Base-by-base conservation (phyloP, 768 basidiomycete genomes). In the Lyophyllum semitale region DNA sequence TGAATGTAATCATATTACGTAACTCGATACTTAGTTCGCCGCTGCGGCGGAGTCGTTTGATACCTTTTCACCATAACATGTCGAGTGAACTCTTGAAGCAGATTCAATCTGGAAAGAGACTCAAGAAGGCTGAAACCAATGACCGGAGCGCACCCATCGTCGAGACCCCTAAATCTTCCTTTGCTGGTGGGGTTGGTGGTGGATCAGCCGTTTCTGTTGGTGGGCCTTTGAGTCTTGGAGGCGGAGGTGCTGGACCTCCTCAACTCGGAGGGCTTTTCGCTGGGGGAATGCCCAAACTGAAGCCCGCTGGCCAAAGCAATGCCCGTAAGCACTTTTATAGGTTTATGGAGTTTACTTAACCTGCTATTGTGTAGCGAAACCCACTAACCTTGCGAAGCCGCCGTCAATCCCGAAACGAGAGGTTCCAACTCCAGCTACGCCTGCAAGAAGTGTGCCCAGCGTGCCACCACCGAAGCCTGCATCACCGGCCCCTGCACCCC, bases 221-320 rank as follows among this genome's bases (percentile, higher is more conserved):
- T 55, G 59, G 71, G 20, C 62, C 61, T 13, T 49, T 63, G 25
- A 43, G 59, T 59, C 22, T 57, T 32, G 59, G 62, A 61, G 61
- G 63, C 26, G 62, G 66, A 12, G 68, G 62, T 49, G 74, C 69
- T 22, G 79, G 77, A 37, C 85, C 93, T 25, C 91, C 92, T 23
- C 93, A 95, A 68, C 74, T 95, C 4, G 94, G 85, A 29, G 87
- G 84, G 1, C 71, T 97, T 11, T 95, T 97, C 65, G 93, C 94
- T 42, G 93, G 92, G 15, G 94, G 95, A 1, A 85, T 96, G 77
- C 95, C 95, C 4, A 95, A 91, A 67, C 68, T 96, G 65, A 95
- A 89, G 76, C 84, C 92, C 42, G 81, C 89, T n/a, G 89, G 85
- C 12, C 81, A 84, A 54, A 77, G 66, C 51, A 79, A 75, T 68